Conservation (phyloP, 78 protist species). For the Dictyostelium firmibasis region DNA sequence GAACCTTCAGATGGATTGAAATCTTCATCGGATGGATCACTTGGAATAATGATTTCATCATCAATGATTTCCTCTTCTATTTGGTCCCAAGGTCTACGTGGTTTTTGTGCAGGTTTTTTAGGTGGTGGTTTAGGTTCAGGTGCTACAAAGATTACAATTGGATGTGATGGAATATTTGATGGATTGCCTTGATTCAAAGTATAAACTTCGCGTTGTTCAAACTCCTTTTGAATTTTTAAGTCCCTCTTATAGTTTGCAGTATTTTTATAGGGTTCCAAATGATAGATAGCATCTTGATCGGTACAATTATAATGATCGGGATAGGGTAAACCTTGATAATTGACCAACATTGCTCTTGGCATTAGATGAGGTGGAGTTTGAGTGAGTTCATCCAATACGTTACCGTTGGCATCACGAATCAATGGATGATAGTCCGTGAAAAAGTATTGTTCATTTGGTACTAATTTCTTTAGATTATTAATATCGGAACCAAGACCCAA, state of each 20-base stretch:
- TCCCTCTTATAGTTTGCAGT: not conserved
- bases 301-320: not conserved
- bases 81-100: constrained; percentile 1
- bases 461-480: not conserved
- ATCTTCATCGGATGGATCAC: constrained; percentile 56
- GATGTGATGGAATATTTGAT: not conserved
- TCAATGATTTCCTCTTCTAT: constrained; percentile 23
- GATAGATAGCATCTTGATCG: not conserved
- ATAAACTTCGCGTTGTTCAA: constrained; percentile 7
- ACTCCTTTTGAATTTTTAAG: constrained; percentile 3
- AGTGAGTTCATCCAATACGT: constrained; percentile 72
- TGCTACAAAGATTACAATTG: constrained; percentile 1
- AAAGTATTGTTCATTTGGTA: constrained; percentile 70
- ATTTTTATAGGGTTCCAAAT: not conserved
- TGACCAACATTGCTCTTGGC: constrained; percentile 26
- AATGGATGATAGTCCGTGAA: constrained; percentile 59
- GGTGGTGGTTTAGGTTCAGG: constrained; percentile 40
- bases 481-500: constrained; percentile 14
- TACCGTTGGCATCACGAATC: constrained; percentile 32
- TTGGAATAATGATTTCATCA: constrained; percentile 11
- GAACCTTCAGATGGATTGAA: not conserved
- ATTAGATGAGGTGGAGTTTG: constrained; percentile 67
- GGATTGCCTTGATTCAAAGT: constrained; percentile 13
- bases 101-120: not conserved
- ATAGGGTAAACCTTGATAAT: constrained; percentile 36